phyloP scores from a whole-genome alignment of 768 basidiomycete genomes.

The Amanita muscaria region DNA sequence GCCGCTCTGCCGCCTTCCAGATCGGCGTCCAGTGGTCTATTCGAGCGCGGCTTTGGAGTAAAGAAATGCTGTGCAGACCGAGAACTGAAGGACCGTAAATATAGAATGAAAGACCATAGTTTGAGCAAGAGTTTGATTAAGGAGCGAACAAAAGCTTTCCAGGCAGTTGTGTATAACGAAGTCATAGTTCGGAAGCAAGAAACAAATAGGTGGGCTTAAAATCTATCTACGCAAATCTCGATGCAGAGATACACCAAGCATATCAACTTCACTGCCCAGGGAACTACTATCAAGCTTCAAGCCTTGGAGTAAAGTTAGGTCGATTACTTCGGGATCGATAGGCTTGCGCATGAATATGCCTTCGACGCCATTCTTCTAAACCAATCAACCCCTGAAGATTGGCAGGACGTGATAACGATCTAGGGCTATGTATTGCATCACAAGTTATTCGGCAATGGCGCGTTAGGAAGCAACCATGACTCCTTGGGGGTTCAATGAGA shows the following conservation, averaged over 20 bases:
- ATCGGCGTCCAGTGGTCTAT: slow-evolving; percentile 1
- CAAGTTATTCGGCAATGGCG: too few species aligned
- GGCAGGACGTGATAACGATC: too few species aligned
- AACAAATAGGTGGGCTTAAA: background rate
- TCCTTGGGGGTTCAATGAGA: too few species aligned
- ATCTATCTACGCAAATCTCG: too few species aligned
- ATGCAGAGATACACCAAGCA: too few species aligned
- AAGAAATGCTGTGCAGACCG: background rate
- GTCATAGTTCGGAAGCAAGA: slow-evolving; percentile 1
- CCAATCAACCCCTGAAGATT: slow-evolving; percentile 30
- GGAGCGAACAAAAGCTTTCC: slow-evolving; percentile 2
- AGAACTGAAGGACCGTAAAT: slow-evolving; percentile 3
- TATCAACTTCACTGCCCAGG: too few species aligned
- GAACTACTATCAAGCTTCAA: too few species aligned
- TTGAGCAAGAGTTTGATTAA: slow-evolving; percentile 2
- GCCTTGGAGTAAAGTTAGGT: too few species aligned
- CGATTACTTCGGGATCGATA: slow-evolving; percentile 1
- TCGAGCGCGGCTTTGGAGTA: background rate
- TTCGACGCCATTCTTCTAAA: slow-evolving; percentile 27
- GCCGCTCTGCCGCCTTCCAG: background rate
- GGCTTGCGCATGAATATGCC: background rate
- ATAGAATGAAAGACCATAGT: slow-evolving; percentile 6
- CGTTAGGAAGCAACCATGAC: too few species aligned
- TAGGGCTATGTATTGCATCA: too few species aligned
- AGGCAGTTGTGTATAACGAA: slow-evolving; percentile 1